A percentile compares a stretch with the other conserved stretches of the same genome.
Evolutionary conservation across 1,284 basidiomycete genomes (phyloP).

Genomic region (Apiotrichum veenhuisii): DNA sequence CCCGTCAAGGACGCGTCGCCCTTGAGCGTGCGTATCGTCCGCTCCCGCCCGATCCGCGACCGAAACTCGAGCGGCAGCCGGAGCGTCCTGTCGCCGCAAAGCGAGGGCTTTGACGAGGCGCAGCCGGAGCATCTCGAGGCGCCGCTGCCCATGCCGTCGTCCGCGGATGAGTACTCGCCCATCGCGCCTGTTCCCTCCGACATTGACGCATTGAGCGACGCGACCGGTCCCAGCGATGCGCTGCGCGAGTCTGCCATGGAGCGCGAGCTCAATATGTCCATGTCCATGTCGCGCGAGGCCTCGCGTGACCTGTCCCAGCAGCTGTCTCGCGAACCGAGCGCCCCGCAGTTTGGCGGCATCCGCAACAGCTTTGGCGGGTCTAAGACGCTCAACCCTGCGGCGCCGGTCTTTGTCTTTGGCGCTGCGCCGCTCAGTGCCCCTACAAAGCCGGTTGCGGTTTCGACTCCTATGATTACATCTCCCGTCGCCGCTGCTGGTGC

Average conservation of each 20-base stretch:
- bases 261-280: background rate
- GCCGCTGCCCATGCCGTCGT: background rate
- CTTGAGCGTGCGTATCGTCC: conserved; percentile 10
- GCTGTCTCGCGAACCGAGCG: background rate
- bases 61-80: background rate
- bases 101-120: background rate
- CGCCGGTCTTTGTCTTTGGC: conserved; percentile 9
- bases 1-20: conserved; percentile 3
- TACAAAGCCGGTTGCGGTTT: background rate
- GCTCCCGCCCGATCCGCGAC: conserved; percentile 10
- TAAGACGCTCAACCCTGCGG: conserved; percentile 5
- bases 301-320: background rate
- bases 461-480: background rate
- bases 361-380: background rate
- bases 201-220: background rate
- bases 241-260: background rate
- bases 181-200: conserved; percentile 6
- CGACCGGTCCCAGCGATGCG: background rate
- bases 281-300: background rate
- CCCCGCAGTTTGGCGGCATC: too few species aligned
- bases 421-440: background rate
- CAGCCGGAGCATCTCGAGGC: background rate
- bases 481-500: background rate
- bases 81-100: background rate
- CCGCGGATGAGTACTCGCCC: conserved; percentile 4